Conservation (phyloP, 108 stramenopile genomes). For the Fragilaria radians region DNA sequence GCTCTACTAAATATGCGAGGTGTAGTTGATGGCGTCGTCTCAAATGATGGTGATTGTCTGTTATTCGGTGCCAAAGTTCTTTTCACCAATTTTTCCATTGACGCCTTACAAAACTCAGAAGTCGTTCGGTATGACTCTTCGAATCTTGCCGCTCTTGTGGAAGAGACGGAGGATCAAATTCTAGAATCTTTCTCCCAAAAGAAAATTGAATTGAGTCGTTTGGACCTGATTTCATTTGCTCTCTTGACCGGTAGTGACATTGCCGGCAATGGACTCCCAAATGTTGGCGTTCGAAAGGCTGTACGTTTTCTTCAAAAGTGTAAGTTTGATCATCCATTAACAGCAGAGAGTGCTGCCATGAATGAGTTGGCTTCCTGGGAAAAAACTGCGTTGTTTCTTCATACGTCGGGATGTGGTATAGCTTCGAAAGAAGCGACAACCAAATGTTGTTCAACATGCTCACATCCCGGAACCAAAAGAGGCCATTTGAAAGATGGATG, state of each 20-base stretch:
- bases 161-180: slow-evolving; percentile 16
- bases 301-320: slow-evolving; percentile 64
- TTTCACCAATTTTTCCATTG: slow-evolving; percentile 87
- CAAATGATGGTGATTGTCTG: slow-evolving; percentile 94
- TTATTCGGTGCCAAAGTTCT: slow-evolving; percentile 86
- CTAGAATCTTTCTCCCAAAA: not conserved
- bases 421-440: slow-evolving; percentile 22
- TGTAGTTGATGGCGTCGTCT: slow-evolving; percentile 91
- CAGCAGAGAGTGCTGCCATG: slow-evolving; percentile 34
- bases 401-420: slow-evolving; percentile 12
- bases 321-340: slow-evolving; percentile 40
- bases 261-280: slow-evolving; percentile 52
- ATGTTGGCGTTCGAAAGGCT: slow-evolving; percentile 68
- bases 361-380: slow-evolving; percentile 57
- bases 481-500: slow-evolving; percentile 68
- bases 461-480: slow-evolving; percentile 53
- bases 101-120: slow-evolving; percentile 50
- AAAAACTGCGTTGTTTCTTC: not conserved
- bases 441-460: slow-evolving; percentile 53
- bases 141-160: slow-evolving; percentile 25
- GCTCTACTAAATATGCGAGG: slow-evolving; percentile 70
- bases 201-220: slow-evolving; percentile 26
- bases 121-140: slow-evolving; percentile 58
- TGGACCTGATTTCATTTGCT: slow-evolving; percentile 72
- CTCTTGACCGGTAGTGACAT: slow-evolving; percentile 73